A percentile compares a stretch with the other conserved stretches of the same genome.
Conservation (phyloP, 1,284 basidiomycete species). For the Cryptococcus sp. region DNA sequence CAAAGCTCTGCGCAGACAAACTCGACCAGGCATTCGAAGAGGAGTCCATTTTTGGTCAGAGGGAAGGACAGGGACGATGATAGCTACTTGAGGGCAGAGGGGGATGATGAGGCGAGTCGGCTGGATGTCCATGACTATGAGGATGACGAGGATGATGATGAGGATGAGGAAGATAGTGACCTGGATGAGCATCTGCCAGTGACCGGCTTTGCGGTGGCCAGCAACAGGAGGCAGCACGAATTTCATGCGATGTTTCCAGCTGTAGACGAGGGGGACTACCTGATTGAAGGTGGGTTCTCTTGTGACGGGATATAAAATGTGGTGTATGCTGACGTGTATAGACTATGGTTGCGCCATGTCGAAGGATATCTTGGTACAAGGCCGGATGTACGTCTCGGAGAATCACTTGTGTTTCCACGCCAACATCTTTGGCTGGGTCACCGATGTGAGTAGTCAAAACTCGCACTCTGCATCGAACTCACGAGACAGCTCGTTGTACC, state of each 20-base stretch:
- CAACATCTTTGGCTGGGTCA: slow-evolving; percentile 99
- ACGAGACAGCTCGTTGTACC: slow-evolving; percentile 71
- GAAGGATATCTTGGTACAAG: slow-evolving; percentile 94
- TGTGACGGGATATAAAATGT: slow-evolving; percentile 6
- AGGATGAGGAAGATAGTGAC: slow-evolving; percentile 48
- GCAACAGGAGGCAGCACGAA: slow-evolving; percentile 87
- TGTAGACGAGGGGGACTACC: slow-evolving; percentile 91
- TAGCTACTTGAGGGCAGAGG: slow-evolving; percentile 13
- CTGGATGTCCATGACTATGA: slow-evolving; percentile 55
- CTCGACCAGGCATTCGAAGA: not conserved
- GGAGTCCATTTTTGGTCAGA: slow-evolving; percentile 10
- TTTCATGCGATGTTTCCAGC: slow-evolving; percentile 88
- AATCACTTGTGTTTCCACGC: slow-evolving; percentile 98
- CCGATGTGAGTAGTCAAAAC: slow-evolving; percentile 61
- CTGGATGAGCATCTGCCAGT: slow-evolving; percentile 57
- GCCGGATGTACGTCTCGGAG: slow-evolving; percentile 92
- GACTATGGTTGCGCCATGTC: slow-evolving; percentile 97
- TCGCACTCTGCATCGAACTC: not conserved
- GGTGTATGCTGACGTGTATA: slow-evolving; percentile 39
- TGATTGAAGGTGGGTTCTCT: slow-evolving; percentile 82
- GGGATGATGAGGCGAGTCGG: slow-evolving; percentile 53
- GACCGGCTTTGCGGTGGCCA: slow-evolving; percentile 93
- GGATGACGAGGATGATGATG: slow-evolving; percentile 50
- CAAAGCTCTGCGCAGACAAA: not conserved
- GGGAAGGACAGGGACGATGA: slow-evolving; percentile 8